Conservation (phyloP, 1,139 yeast species). For the Candida smagusa region DNA sequence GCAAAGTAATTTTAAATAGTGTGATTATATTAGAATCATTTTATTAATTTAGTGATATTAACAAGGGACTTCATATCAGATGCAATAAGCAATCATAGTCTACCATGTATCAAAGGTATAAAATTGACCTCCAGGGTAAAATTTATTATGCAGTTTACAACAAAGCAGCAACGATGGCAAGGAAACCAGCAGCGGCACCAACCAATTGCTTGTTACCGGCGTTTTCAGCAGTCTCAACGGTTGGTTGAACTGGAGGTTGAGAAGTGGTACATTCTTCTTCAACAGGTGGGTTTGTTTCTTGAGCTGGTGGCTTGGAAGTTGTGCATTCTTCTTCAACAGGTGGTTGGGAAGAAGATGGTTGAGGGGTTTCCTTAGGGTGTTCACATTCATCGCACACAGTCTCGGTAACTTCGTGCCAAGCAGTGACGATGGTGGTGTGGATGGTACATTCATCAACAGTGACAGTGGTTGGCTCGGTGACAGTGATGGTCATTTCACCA, state of each 20-base stretch:
- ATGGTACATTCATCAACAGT: constrained; percentile 55
- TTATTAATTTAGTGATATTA: too few species aligned
- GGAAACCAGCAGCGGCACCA: constrained; percentile 18
- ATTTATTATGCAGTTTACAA: constrained; percentile 8
- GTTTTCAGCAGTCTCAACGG: constrained; percentile 9
- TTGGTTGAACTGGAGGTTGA: constrained; percentile 7
- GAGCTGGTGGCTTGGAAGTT: background rate
- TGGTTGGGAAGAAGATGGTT: constrained; percentile 3
- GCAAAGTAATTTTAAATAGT: too few species aligned
- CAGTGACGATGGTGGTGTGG: constrained; percentile 39
- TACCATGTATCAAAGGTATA: background rate
- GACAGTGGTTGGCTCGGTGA: constrained; percentile 50
- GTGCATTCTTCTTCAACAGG: background rate
- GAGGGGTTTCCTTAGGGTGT: constrained; percentile 15
- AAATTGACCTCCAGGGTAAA: too few species aligned
- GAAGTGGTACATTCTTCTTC: too few species aligned
- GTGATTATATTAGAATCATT: too few species aligned
- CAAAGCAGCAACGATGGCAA: constrained; percentile 19
- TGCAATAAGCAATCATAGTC: background rate
- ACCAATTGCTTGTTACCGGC: constrained; percentile 14
- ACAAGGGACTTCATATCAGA: too few species aligned
- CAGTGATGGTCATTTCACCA: constrained; percentile 42
- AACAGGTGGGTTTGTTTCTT: constrained; percentile 6
- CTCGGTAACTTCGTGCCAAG: constrained; percentile 29
- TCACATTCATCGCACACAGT: constrained; percentile 12